These are phyloP conservation scores for Trichoderma oligosporum DNA, from an alignment of 2,329 filamentous ascomycete species.

Conservation along the genomic window DNA sequence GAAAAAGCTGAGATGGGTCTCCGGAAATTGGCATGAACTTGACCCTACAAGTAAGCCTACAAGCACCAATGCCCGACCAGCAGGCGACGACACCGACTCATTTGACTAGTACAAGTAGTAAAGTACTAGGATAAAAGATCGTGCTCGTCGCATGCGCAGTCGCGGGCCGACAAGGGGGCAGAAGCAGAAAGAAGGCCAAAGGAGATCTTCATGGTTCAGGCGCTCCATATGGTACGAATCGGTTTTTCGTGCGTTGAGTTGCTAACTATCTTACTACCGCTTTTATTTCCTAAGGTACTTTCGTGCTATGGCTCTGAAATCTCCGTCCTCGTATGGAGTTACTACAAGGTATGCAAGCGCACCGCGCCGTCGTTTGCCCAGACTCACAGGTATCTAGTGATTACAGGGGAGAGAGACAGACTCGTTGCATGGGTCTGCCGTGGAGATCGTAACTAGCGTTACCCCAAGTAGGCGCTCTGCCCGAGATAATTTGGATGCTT, in stretches of 20 bases:
- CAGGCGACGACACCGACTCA: conserved; percentile 9
- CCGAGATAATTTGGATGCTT: conserved; percentile 11
- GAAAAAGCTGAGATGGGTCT: conserved; percentile 12
- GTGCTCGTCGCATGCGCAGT: background rate
- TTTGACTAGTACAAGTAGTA: no score
- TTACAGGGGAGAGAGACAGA: conserved; percentile 8
- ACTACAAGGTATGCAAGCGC: conserved; percentile 8
- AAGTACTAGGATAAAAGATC: background rate
- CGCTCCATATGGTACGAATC: background rate
- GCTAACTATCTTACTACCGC: no score
- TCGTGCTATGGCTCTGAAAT: background rate
- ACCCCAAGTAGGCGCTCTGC: conserved; percentile 7
- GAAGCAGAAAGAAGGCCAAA: background rate
- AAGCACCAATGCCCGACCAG: background rate
- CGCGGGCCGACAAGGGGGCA: background rate
- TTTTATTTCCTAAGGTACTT: background rate
- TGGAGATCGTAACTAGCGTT: conserved; percentile 15
- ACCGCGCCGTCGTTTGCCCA: background rate
- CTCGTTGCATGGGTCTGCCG: conserved; percentile 13
- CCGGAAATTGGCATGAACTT: conserved; percentile 7
- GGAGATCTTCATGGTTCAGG: no score
- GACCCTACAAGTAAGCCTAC: background rate
- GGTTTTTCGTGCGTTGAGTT: background rate
- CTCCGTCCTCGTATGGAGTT: background rate
- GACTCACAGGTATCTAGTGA: background rate